A percentile compares a stretch with the other conserved stretches of the same genome.
Evolutionary conservation across 768 basidiomycete genomes (phyloP).

Genomic region (Mycena epipterygia): DNA sequence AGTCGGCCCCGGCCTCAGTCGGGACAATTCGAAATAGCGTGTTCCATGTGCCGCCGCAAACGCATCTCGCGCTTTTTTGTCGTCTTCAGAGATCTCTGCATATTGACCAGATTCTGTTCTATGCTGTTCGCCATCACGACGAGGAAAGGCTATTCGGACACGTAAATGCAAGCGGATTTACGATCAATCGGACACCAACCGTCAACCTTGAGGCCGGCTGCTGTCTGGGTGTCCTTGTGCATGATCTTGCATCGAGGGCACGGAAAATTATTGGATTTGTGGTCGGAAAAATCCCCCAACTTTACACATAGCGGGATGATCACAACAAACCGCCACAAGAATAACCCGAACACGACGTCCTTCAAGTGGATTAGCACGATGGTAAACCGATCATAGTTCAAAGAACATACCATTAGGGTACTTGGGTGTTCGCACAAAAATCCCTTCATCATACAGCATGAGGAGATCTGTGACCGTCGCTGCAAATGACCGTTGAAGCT

Average conservation of each 20-base stretch:
- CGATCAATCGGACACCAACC: too few species aligned
- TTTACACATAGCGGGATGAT: slow-evolving; percentile 49
- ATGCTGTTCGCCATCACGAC: background rate
- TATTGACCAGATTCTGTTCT: background rate
- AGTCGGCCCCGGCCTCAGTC: too few species aligned
- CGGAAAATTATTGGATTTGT: slow-evolving; percentile 41
- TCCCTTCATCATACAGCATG: slow-evolving; percentile 8
- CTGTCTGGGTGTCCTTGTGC: slow-evolving; percentile 8
- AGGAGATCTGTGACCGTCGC: background rate
- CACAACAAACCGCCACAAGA: slow-evolving; percentile 44
- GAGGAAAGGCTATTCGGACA: slow-evolving; percentile 6
- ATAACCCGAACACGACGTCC: slow-evolving; percentile 5
- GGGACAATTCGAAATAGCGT: slow-evolving; percentile 37
- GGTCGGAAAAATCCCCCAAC: slow-evolving; percentile 43
- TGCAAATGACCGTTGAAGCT: background rate
- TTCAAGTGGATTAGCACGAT: background rate
- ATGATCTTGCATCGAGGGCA: slow-evolving; percentile 45
- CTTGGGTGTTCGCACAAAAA: slow-evolving; percentile 8
- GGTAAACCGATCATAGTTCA: too few species aligned
- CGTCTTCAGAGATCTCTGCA: background rate
- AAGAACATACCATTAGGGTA: slow-evolving; percentile 10
- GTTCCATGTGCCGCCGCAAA: slow-evolving; percentile 35
- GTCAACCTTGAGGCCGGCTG: slow-evolving; percentile 28
- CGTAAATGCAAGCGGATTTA: too few species aligned
- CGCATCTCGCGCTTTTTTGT: slow-evolving; percentile 1